Evolutionary conservation across 1,139 yeast species (phyloP).

Genomic region (Yamadazyma dendronema): DNA sequence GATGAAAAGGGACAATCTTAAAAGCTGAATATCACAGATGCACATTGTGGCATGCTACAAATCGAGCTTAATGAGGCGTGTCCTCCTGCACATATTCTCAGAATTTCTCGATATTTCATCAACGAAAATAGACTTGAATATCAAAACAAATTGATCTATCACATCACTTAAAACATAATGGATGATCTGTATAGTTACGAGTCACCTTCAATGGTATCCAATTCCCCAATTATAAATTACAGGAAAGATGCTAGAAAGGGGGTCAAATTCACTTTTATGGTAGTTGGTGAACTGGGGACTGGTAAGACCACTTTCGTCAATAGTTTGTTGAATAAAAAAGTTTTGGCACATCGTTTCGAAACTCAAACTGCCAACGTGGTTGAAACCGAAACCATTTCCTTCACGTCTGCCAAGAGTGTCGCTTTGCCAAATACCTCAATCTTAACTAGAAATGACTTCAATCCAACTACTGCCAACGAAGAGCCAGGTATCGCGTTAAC

Average conservation of each 20-base stretch:
- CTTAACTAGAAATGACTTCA: slow-evolving; percentile 41
- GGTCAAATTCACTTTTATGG: slow-evolving; percentile 77
- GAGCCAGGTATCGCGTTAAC: slow-evolving; percentile 66
- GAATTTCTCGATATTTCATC: slow-evolving; percentile 6
- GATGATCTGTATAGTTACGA: slow-evolving; percentile 27
- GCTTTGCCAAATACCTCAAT: slow-evolving; percentile 47
- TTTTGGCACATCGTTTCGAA: slow-evolving; percentile 59
- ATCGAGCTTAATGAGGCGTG: slow-evolving; percentile 1
- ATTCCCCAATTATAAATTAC: slow-evolving; percentile 49
- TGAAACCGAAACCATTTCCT: slow-evolving; percentile 51
- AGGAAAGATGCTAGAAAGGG: slow-evolving; percentile 82
- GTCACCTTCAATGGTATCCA: slow-evolving; percentile 33
- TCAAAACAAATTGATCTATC: background rate
- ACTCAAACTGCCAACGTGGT: slow-evolving; percentile 22
- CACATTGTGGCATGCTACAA: background rate
- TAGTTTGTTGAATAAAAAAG: slow-evolving; percentile 62
- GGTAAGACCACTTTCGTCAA: slow-evolving; percentile 88
- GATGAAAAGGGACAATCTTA: too few species aligned
- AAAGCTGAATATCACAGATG: too few species aligned
- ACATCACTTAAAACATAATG: too few species aligned
- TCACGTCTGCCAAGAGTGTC: slow-evolving; percentile 50
- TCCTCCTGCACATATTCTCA: slow-evolving; percentile 7
- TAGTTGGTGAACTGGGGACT: slow-evolving; percentile 81
- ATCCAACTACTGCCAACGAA: slow-evolving; percentile 44
- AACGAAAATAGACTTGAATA: slow-evolving; percentile 1